Conservation (phyloP, 164 flowering plant genomes). For the Vitis labrusca region DNA sequence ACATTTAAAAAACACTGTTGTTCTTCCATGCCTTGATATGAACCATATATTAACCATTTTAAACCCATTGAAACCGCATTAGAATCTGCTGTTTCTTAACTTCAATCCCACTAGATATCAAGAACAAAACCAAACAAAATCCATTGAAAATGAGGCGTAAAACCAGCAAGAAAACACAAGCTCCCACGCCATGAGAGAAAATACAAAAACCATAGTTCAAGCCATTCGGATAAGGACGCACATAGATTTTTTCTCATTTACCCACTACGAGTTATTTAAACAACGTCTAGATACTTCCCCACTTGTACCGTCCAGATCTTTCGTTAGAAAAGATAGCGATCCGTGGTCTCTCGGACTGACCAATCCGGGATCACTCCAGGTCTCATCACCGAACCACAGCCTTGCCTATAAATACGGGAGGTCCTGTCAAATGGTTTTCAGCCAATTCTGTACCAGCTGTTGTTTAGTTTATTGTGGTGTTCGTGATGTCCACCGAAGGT, state of each 20-base stretch:
- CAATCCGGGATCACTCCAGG: conserved; percentile 20
- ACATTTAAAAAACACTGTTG: background rate
- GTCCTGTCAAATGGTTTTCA: background rate
- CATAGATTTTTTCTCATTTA: background rate
- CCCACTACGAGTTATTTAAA: background rate
- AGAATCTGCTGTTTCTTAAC: conserved; percentile 3
- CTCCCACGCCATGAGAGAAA: background rate
- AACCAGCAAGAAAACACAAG: conserved; percentile 6
- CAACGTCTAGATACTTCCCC: conserved; percentile 12
- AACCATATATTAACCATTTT: conserved; percentile 13
- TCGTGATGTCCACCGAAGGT: conserved; percentile 28
- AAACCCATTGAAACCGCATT: conserved; percentile 18
- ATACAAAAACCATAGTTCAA: background rate
- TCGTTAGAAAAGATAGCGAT: conserved; percentile 19
- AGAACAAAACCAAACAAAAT: background rate
- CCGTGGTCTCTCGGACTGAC: conserved; percentile 13
- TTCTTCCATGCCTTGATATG: background rate
- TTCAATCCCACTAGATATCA: background rate
- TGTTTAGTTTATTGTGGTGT: background rate
- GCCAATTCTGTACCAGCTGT: too few species aligned
- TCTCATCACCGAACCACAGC: background rate
- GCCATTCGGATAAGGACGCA: background rate
- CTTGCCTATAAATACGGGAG: conserved; percentile 17
- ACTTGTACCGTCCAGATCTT: conserved; percentile 19
- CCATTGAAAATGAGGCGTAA: background rate